These are phyloP conservation scores for Phaeosphaeria sp. DNA, from an alignment of 2,329 filamentous ascomycete genomes.

Conservation along the genomic window DNA sequence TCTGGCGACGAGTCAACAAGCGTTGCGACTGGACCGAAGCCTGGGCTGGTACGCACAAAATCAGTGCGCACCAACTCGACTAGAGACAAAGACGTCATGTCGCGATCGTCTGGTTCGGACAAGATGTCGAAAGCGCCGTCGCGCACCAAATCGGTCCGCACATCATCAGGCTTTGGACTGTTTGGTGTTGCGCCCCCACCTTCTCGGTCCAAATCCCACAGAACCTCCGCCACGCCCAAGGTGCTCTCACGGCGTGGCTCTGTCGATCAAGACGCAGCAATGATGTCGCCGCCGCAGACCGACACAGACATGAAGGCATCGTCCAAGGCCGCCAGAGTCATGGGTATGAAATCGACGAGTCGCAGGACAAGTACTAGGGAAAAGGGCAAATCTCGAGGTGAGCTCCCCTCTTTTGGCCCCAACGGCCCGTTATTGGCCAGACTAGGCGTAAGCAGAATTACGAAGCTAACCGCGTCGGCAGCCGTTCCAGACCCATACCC, in stretches of 20 bases:
- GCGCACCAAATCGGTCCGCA: conserved; percentile 61
- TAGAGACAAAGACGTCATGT: conserved; percentile 68
- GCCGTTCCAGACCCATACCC: conserved; percentile 65
- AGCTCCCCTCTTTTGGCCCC: conserved; percentile 32
- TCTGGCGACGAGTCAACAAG: conserved; percentile 40
- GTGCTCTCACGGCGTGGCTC: conserved; percentile 73
- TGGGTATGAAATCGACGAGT: conserved; percentile 63
- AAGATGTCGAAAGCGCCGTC: conserved; percentile 62
- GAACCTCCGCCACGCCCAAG: conserved; percentile 63
- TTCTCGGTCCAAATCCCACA: conserved; percentile 72
- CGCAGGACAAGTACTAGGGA: conserved; percentile 51
- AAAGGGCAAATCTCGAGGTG: conserved; percentile 60
- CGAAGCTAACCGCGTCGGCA: conserved; percentile 42
- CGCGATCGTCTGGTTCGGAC: conserved; percentile 77
- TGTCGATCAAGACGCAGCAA: conserved; percentile 68
- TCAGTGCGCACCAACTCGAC: conserved; percentile 56
- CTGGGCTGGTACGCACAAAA: conserved; percentile 62
- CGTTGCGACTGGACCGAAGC: conserved; percentile 40
- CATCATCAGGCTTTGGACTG: conserved; percentile 67
- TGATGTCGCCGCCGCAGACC: conserved; percentile 77
- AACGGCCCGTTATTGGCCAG: conserved; percentile 27
- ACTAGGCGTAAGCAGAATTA: conserved; percentile 45
- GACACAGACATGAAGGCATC: conserved; percentile 66
- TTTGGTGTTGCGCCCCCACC: conserved; percentile 64
- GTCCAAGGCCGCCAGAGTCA: conserved; percentile 79